These are phyloP conservation scores for Kurtzmaniella cleridarum DNA, from an alignment of 805 yeast species.

Conservation along the genomic window DNA sequence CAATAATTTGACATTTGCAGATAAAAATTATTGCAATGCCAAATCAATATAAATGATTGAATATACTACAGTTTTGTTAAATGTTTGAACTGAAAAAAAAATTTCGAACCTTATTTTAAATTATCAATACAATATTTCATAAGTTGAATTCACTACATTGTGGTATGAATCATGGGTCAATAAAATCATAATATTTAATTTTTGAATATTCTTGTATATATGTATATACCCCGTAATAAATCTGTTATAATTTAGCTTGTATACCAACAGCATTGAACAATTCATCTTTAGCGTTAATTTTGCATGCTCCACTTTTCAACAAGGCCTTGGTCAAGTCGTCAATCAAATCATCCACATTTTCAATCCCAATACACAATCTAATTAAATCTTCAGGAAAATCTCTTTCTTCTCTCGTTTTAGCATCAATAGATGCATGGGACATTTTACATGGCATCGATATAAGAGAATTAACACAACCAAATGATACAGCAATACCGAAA, in stretches of 20 bases:
- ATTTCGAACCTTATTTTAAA: too few species aligned
- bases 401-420: conserved; percentile 79
- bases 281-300: conserved; percentile 35
- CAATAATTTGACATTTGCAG: too few species aligned
- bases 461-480: conserved; percentile 90
- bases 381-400: conserved; percentile 89
- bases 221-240: too few species aligned
- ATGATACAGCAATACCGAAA: conserved; percentile 86
- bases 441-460: conserved; percentile 91
- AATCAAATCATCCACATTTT: conserved; percentile 72
- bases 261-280: conserved; percentile 32
- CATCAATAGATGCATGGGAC: conserved; percentile 97
- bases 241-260: conserved; percentile 20
- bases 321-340: conserved; percentile 75
- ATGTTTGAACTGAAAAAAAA: too few species aligned
- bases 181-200: too few species aligned
- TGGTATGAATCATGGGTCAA: too few species aligned
- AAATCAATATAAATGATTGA: too few species aligned
- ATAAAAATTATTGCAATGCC: too few species aligned
- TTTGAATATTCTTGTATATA: background rate
- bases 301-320: conserved; percentile 55
- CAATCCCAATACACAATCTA: conserved; percentile 89
- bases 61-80: too few species aligned
- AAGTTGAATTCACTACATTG: too few species aligned
- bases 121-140: too few species aligned